A percentile compares a stretch with the other conserved stretches of the same genome.
phyloP scores from a whole-genome alignment of 73 alveolate genomes.

The Tetrahymena elliotti region DNA sequence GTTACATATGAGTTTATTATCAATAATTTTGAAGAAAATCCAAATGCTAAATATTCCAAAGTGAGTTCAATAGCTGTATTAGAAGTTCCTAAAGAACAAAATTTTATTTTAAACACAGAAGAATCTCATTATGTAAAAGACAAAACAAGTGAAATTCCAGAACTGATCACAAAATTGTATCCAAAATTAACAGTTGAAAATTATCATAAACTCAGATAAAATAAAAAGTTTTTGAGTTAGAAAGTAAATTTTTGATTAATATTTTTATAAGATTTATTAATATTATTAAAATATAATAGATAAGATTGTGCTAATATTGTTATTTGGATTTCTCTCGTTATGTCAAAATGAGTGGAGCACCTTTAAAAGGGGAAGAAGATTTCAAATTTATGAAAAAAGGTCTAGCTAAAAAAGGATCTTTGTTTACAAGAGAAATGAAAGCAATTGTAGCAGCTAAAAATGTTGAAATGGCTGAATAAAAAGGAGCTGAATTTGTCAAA shows the following conservation, averaged over 20 bases:
- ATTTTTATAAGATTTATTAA: neutral
- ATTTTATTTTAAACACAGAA: neutral
- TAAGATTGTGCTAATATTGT: neutral
- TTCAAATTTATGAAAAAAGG: neutral
- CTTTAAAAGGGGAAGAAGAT: neutral
- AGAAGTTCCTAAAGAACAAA: conserved; percentile 10
- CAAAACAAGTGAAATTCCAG: conserved; percentile 25
- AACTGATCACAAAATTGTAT: conserved; percentile 7
- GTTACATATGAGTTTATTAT: conserved; percentile 29
- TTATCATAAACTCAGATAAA: conserved; percentile 13
- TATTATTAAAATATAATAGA: neutral
- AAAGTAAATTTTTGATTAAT: neutral
- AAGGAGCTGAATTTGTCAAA: neutral
- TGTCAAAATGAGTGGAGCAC: neutral
- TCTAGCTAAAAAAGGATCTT: neutral
- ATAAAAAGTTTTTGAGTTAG: conserved; percentile 19
- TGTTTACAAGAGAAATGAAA: neutral
- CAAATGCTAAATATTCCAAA: neutral
- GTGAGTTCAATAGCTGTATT: conserved; percentile 7
- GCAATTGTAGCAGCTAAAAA: neutral
- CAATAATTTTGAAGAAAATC: conserved; percentile 16
- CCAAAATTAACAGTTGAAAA: conserved; percentile 25
- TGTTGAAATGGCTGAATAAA: neutral
- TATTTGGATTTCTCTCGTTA: neutral
- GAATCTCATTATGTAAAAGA: conserved; percentile 15